A percentile compares a stretch with the other conserved stretches of the same genome.
These are phyloP conservation scores for Imleria badia DNA, from an alignment of 768 basidiomycete genomes.

Conservation along the genomic window DNA sequence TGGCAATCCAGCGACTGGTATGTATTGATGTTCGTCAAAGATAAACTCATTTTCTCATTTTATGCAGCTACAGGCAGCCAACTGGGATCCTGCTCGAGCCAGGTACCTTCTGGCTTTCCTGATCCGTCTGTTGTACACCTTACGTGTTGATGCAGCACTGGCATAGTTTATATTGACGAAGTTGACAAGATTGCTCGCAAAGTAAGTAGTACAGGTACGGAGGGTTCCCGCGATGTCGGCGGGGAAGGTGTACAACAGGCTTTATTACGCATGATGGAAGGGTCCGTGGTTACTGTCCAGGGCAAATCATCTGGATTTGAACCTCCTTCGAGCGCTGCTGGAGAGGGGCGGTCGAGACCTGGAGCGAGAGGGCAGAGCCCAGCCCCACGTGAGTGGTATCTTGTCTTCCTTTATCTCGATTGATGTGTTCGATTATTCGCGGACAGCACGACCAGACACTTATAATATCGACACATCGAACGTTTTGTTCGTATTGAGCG, in stretches of 20 bases:
- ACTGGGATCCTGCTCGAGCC: slow-evolving; percentile 84
- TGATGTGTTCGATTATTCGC: not conserved
- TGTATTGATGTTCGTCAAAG: slow-evolving; percentile 16
- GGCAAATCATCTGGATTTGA: slow-evolving; percentile 60
- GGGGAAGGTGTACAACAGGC: slow-evolving; percentile 97
- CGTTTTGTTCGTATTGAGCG: slow-evolving; percentile 91
- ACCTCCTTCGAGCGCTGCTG: slow-evolving; percentile 40
- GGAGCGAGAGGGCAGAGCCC: slow-evolving; percentile 49
- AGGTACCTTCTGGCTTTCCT: slow-evolving; percentile 46
- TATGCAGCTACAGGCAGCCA: slow-evolving; percentile 78
- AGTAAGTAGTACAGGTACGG: slow-evolving; percentile 48
- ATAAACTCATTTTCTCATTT: not conserved
- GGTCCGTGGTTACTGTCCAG: slow-evolving; percentile 79
- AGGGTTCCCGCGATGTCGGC: slow-evolving; percentile 83
- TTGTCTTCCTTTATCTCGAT: not conserved
- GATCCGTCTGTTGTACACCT: not conserved
- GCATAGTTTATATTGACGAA: slow-evolving; percentile 97
- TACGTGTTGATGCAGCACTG: slow-evolving; percentile 54
- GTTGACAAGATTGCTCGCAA: slow-evolving; percentile 89
- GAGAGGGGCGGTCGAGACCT: slow-evolving; percentile 47
- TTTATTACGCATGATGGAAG: slow-evolving; percentile 92
- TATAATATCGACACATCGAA: slow-evolving; percentile 87
- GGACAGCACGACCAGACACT: slow-evolving; percentile 58
- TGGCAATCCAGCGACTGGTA: slow-evolving; percentile 82
- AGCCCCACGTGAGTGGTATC: slow-evolving; percentile 19